These are phyloP conservation scores for Xylaria venustula DNA, from an alignment of 495 filamentous ascomycete species.

Conservation along the genomic window DNA sequence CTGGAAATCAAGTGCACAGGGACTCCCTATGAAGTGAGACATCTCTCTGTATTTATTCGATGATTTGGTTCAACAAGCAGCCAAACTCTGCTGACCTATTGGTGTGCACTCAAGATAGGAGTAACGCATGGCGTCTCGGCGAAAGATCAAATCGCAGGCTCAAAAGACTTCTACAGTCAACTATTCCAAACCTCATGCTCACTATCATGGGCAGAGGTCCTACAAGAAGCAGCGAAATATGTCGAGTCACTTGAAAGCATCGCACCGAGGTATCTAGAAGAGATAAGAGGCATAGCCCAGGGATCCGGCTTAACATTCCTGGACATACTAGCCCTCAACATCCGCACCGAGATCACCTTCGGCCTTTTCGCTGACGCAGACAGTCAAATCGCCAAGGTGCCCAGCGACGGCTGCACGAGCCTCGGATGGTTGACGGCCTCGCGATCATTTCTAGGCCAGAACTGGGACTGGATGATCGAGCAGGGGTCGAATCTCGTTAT, in stretches of 20 bases:
- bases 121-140: conserved; percentile 22
- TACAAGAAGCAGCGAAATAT: conserved; percentile 24
- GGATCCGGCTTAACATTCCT: conserved; percentile 52
- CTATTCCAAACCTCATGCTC: conserved; percentile 24
- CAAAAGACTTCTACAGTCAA: conserved; percentile 27
- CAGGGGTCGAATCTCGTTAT: conserved; percentile 59
- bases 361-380: conserved; percentile 48
- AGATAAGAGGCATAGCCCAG: conserved; percentile 60
- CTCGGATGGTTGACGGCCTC: conserved; percentile 46
- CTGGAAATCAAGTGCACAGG: conserved; percentile 34
- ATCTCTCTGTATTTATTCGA: not conserved
- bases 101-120: conserved; percentile 21
- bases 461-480: conserved; percentile 65
- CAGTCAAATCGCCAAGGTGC: conserved; percentile 4
- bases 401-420: conserved; percentile 61
- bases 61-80: not conserved
- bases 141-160: conserved; percentile 21
- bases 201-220: conserved; percentile 25
- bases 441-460: conserved; percentile 54
- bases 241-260: conserved; percentile 21
- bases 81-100: not conserved
- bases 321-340: conserved; percentile 65
- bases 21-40: conserved; percentile 28
- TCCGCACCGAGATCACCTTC: conserved; percentile 66
- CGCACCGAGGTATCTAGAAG: conserved; percentile 44